Percentiles rank a stretch among this genome's conserved stretches.
Conservation (phyloP, 345 rosid genomes). For the Rhodomyrtus tomentosa region DNA sequence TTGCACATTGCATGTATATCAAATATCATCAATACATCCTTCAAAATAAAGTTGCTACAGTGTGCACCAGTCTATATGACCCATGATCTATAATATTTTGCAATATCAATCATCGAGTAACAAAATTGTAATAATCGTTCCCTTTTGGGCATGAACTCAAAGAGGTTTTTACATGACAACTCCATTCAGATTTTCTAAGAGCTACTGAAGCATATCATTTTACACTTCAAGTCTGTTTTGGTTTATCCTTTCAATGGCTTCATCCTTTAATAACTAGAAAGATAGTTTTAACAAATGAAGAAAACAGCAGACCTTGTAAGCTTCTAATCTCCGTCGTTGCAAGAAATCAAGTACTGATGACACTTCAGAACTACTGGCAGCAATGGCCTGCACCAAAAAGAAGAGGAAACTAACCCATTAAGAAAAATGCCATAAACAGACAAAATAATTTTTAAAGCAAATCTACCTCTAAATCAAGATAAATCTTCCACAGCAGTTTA, state of each 20-base stretch:
- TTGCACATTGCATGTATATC: not conserved
- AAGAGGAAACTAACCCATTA: constrained; percentile 1
- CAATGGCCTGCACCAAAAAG: constrained; percentile 62
- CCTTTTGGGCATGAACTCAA: not conserved
- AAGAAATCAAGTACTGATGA: constrained; percentile 77
- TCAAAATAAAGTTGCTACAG: not conserved
- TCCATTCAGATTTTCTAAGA: not conserved
- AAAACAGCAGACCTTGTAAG: constrained; percentile 49
- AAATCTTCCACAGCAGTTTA: constrained; percentile 77
- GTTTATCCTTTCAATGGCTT: not conserved
- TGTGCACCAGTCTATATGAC: not conserved
- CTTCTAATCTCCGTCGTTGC: constrained; percentile 88
- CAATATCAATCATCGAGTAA: not conserved
- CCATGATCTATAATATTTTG: not conserved
- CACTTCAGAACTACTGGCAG: constrained; percentile 91
- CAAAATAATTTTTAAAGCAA: not conserved
- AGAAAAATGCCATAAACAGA: not conserved
- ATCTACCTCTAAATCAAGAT: constrained; percentile 85
- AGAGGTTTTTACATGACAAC: not conserved
- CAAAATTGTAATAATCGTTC: not conserved
- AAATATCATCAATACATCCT: not conserved
- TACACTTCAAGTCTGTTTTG: not conserved
- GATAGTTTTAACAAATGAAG: not conserved
- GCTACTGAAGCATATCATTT: not conserved
- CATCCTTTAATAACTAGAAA: not conserved